phyloP scores from a whole-genome alignment of 1,284 basidiomycete genomes.

The Rhodotorula sp. region DNA sequence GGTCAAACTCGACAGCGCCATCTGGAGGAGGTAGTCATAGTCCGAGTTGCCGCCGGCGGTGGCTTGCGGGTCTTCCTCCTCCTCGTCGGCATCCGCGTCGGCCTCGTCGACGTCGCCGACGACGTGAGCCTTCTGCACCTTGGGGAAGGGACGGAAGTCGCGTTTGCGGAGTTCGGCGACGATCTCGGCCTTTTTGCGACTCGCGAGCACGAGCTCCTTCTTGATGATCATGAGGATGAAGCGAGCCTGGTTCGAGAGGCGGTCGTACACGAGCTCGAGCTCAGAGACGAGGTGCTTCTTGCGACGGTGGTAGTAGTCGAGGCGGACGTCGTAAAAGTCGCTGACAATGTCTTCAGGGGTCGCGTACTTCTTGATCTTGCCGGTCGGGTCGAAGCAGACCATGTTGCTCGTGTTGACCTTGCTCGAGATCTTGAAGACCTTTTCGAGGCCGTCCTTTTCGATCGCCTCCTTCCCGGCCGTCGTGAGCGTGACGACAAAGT shows the following conservation, averaged over 20 bases:
- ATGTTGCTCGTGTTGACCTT: slow-evolving; percentile 91
- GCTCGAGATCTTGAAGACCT: slow-evolving; percentile 84
- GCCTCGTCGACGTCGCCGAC: slow-evolving; percentile 68
- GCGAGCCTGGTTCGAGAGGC: slow-evolving; percentile 88
- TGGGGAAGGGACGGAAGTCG: slow-evolving; percentile 87
- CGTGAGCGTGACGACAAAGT: slow-evolving; percentile 81
- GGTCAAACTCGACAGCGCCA: slow-evolving; percentile 94
- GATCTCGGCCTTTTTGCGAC: slow-evolving; percentile 84
- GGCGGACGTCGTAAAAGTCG: slow-evolving; percentile 86
- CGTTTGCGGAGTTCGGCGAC: slow-evolving; percentile 77
- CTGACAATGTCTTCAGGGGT: slow-evolving; percentile 88
- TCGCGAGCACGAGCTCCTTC: slow-evolving; percentile 83
- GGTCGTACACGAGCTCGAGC: slow-evolving; percentile 78
- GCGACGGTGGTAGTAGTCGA: slow-evolving; percentile 89
- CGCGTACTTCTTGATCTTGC: slow-evolving; percentile 92
- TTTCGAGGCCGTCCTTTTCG: slow-evolving; percentile 80
- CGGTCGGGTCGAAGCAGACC: slow-evolving; percentile 96
- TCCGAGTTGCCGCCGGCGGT: slow-evolving; percentile 60
- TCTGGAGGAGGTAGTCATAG: slow-evolving; percentile 90
- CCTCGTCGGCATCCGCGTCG: slow-evolving; percentile 61
- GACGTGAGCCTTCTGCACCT: slow-evolving; percentile 66
- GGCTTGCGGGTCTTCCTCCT: slow-evolving; percentile 49
- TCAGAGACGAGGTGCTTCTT: slow-evolving; percentile 92
- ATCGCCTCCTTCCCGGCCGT: slow-evolving; percentile 80
- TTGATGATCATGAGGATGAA: slow-evolving; percentile 96